Evolutionary conservation across 176 grass and related monocot species (phyloP).

Genomic region (Rhynchospora tenuis): DNA sequence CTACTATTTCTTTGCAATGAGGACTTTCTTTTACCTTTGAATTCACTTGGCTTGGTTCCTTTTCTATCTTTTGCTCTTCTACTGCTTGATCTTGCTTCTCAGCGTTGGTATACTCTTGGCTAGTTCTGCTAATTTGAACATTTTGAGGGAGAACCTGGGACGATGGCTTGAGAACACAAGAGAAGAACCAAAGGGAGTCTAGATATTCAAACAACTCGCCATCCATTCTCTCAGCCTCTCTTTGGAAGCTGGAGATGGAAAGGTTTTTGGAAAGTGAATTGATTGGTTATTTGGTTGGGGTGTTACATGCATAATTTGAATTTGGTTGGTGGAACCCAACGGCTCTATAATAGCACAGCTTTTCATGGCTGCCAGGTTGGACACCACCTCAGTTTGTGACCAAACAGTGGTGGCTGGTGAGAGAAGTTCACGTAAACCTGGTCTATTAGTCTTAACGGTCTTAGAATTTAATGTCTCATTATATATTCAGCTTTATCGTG

Average conservation of each 20-base stretch:
- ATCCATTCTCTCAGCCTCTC: conserved; percentile 22
- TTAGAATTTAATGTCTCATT: too few species aligned
- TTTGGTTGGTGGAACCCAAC: conserved; percentile 11
- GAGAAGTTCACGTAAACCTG: too few species aligned
- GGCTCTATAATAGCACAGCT: conserved; percentile 24
- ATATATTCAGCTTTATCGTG: too few species aligned
- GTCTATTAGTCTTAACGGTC: too few species aligned
- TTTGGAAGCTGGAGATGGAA: background rate
- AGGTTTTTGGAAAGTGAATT: background rate
- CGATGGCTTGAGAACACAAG: conserved; percentile 25
- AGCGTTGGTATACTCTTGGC: background rate
- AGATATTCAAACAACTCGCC: conserved; percentile 19
- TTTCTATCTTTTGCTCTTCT: background rate
- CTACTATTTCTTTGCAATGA: background rate
- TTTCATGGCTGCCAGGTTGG: conserved; percentile 27
- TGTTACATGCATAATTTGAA: conserved; percentile 25
- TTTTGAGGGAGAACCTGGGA: background rate
- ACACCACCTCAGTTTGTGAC: background rate
- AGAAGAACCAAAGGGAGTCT: conserved; percentile 58
- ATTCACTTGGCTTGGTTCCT: too few species aligned
- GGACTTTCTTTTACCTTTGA: background rate
- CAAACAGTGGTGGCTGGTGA: background rate
- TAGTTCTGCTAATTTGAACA: background rate
- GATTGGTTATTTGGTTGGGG: background rate
- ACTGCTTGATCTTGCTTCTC: background rate